Conservation (phyloP, 78 protist genomes). For the Capsaspora owczarzaki region DNA sequence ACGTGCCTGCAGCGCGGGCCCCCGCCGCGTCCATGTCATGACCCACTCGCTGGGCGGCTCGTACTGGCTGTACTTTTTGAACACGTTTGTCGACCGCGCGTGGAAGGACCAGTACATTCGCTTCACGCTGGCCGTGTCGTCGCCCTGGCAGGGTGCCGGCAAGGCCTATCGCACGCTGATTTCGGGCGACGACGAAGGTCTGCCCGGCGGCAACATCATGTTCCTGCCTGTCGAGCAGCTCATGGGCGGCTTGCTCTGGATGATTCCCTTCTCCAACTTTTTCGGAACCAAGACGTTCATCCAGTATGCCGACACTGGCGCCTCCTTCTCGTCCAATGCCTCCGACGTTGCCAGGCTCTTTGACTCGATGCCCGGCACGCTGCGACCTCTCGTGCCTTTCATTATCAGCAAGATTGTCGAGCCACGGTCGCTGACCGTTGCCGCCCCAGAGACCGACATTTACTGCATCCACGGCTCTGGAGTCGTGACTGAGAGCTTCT, state of each 20-base stretch:
- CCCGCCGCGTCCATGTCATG: background rate
- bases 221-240: background rate
- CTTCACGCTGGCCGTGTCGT: background rate
- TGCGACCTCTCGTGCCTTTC: background rate
- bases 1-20: background rate
- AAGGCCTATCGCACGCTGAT: background rate
- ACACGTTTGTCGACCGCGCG: background rate
- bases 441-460: too few relatives aligned
- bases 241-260: background rate
- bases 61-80: background rate
- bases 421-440: background rate
- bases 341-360: background rate
- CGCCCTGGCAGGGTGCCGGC: background rate
- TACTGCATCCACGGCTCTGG: background rate
- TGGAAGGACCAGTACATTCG: conserved; percentile 4
- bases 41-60: background rate
- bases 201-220: background rate
- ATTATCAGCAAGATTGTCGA: background rate
- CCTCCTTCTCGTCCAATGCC: background rate
- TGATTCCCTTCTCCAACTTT: background rate
- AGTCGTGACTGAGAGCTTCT: background rate
- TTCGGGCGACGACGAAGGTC: background rate
- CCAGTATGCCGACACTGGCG: background rate
- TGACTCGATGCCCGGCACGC: background rate
- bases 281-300: too few relatives aligned